Evolutionary conservation across 352 stramenopile species (phyloP).

Genomic region (Pythium rishiriense): DNA sequence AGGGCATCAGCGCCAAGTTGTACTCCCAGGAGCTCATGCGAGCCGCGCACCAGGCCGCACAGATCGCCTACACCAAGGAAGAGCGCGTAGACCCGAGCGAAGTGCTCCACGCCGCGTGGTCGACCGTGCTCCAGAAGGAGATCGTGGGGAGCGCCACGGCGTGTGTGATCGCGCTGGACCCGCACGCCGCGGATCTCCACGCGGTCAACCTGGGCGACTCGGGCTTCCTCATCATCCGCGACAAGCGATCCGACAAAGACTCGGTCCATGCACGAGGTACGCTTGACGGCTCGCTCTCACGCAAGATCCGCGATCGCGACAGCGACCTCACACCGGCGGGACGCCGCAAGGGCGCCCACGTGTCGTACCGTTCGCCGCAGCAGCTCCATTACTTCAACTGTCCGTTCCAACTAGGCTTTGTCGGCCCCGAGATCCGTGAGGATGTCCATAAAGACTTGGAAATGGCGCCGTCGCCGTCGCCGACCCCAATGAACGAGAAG

Average conservation of each 20-base stretch:
- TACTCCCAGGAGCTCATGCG: slow-evolving; percentile 83
- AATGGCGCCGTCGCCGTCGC: slow-evolving; percentile 29
- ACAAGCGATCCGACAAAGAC: slow-evolving; percentile 73
- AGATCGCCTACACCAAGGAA: slow-evolving; percentile 61
- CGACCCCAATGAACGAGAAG: slow-evolving; percentile 61
- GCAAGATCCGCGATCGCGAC: slow-evolving; percentile 68
- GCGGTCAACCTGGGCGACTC: slow-evolving; percentile 95
- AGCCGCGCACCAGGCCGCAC: slow-evolving; percentile 61
- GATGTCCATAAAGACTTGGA: slow-evolving; percentile 55
- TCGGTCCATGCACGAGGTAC: slow-evolving; percentile 64
- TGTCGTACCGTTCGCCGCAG: slow-evolving; percentile 94
- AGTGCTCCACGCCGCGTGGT: slow-evolving; percentile 72
- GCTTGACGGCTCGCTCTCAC: slow-evolving; percentile 69
- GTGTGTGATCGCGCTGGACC: slow-evolving; percentile 92
- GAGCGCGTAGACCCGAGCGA: slow-evolving; percentile 61
- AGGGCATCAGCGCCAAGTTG: slow-evolving; percentile 80
- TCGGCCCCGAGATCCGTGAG: slow-evolving; percentile 42
- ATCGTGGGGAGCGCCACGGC: slow-evolving; percentile 93
- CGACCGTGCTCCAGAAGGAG: slow-evolving; percentile 84
- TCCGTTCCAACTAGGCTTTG: slow-evolving; percentile 91
- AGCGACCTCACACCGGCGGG: slow-evolving; percentile 65
- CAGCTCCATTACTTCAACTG: slow-evolving; percentile 98
- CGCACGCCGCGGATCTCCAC: slow-evolving; percentile 89
- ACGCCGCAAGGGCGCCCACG: slow-evolving; percentile 72
- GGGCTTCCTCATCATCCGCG: slow-evolving; percentile 81